phyloP scores from a whole-genome alignment of 495 filamentous ascomycete genomes.

The Parathielavia hyrcaniae region DNA sequence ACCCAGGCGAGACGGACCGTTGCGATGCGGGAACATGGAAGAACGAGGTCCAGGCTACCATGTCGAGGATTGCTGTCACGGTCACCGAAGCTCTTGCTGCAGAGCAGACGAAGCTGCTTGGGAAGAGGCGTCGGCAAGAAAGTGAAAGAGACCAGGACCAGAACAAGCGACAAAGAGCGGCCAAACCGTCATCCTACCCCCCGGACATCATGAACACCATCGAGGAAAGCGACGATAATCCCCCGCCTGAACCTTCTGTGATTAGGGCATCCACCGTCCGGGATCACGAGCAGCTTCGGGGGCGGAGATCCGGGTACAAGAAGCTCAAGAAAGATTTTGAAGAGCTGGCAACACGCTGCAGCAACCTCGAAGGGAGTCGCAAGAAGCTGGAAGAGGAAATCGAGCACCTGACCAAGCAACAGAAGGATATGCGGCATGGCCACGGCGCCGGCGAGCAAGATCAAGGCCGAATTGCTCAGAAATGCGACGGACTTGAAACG shows the following conservation, averaged over 20 bases:
- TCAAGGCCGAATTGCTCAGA: not conserved
- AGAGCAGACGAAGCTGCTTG: not conserved
- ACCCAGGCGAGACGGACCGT: not conserved
- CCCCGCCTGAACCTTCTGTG: too few species aligned
- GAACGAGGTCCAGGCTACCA: not conserved
- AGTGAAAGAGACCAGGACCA: not conserved
- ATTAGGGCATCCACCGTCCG: not conserved
- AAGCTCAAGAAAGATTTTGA: not conserved
- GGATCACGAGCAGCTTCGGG: not conserved
- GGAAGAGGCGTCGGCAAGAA: not conserved
- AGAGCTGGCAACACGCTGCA: not conserved
- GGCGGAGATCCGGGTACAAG: not conserved
- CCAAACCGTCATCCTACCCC: not conserved
- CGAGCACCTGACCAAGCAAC: not conserved
- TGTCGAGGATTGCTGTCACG: not conserved
- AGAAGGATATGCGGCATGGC: not conserved
- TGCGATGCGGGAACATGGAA: not conserved
- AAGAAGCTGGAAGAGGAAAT: not conserved
- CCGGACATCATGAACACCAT: not conserved
- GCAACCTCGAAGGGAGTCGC: not conserved
- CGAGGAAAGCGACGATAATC: conserved; percentile 4
- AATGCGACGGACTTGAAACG: not conserved
- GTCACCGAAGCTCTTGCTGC: not conserved
- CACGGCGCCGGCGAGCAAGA: not conserved
- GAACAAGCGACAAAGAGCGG: conserved; percentile 1